Evolutionary conservation across 768 basidiomycete species (phyloP).

Genomic region (Naematelia encephala): DNA sequence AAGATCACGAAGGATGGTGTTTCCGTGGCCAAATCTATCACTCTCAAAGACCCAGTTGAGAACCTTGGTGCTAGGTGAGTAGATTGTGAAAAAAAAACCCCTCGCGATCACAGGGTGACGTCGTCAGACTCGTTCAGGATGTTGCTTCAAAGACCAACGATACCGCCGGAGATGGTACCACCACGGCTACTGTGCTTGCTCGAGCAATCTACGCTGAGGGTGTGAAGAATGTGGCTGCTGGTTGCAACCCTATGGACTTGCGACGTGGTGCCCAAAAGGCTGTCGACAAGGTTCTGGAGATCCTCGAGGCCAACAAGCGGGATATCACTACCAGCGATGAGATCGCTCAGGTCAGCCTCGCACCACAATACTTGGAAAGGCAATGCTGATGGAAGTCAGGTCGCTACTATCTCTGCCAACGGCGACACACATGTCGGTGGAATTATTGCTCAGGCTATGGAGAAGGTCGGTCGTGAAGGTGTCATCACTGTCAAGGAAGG

Average conservation of each 20-base stretch:
- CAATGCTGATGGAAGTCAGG: constrained; percentile 49
- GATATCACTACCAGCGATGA: constrained; percentile 95
- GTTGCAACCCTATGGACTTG: constrained; percentile 99
- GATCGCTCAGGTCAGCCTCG: constrained; percentile 76
- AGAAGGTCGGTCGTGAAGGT: constrained; percentile 99
- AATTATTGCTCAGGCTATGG: constrained; percentile 97
- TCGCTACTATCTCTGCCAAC: constrained; percentile 85
- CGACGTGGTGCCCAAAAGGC: constrained; percentile 96
- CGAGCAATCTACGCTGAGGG: constrained; percentile 98
- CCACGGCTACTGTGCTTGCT: constrained; percentile 93
- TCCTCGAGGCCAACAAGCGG: constrained; percentile 80
- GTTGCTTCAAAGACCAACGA: constrained; percentile 97
- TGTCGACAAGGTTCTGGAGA: constrained; percentile 89
- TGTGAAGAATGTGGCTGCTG: constrained; percentile 98
- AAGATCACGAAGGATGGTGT: constrained; percentile 99
- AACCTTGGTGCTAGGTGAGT: constrained; percentile 93
- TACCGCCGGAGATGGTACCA: constrained; percentile 94
- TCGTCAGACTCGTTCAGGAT: constrained; percentile 77
- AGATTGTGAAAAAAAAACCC: not conserved
- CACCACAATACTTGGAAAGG: too few species aligned
- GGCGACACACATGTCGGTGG: constrained; percentile 84
- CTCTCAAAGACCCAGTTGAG: constrained; percentile 96
- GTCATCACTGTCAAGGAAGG: constrained; percentile 99
- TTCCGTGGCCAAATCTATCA: constrained; percentile 91
- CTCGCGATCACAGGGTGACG: not conserved